Percentiles rank a stretch among this genome's conserved stretches.
These are phyloP conservation scores for Clonostachys chloroleuca DNA, from an alignment of 2,329 filamentous ascomycete genomes.

Conservation along the genomic window DNA sequence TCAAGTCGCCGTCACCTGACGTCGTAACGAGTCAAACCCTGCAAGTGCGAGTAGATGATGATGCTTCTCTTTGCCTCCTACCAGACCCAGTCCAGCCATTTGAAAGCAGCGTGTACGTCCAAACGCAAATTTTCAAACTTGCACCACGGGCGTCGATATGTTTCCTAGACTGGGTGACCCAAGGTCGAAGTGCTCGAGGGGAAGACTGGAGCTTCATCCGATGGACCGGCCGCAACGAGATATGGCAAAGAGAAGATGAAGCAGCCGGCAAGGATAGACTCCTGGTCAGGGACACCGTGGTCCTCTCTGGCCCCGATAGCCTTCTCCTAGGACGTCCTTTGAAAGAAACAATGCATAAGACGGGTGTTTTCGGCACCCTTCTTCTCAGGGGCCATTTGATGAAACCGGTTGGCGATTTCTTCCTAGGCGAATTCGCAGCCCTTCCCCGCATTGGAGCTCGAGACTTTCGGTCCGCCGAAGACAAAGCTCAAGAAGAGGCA, in stretches of 20 bases:
- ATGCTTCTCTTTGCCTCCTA: slow-evolving; percentile 60
- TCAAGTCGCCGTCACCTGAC: slow-evolving; percentile 64
- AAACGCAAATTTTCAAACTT: slow-evolving; percentile 73
- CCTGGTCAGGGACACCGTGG: slow-evolving; percentile 79
- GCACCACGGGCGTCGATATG: slow-evolving; percentile 61
- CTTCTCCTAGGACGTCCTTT: slow-evolving; percentile 33
- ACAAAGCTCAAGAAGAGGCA: slow-evolving; percentile 29
- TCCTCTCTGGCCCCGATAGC: slow-evolving; percentile 57
- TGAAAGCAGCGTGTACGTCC: slow-evolving; percentile 75
- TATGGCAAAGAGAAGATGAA: slow-evolving; percentile 51
- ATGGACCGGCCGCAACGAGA: slow-evolving; percentile 84
- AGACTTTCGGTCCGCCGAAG: slow-evolving; percentile 62
- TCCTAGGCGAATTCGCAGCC: slow-evolving; percentile 72
- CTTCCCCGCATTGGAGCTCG: slow-evolving; percentile 79
- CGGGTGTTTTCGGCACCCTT: slow-evolving; percentile 79
- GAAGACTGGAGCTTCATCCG: slow-evolving; percentile 82
- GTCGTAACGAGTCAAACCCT: slow-evolving; percentile 55
- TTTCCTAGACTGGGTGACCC: slow-evolving; percentile 90
- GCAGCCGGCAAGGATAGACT: slow-evolving; percentile 46
- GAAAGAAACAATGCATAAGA: slow-evolving; percentile 64
- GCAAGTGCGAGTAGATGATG: slow-evolving; percentile 41
- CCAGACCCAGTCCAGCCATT: slow-evolving; percentile 95
- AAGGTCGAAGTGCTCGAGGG: slow-evolving; percentile 77
- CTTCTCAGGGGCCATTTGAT: slow-evolving; percentile 74
- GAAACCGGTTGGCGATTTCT: slow-evolving; percentile 63